Base-by-base conservation (phyloP, 2,329 filamentous ascomycete genomes). In the Coniochaeta prunicola region DNA sequence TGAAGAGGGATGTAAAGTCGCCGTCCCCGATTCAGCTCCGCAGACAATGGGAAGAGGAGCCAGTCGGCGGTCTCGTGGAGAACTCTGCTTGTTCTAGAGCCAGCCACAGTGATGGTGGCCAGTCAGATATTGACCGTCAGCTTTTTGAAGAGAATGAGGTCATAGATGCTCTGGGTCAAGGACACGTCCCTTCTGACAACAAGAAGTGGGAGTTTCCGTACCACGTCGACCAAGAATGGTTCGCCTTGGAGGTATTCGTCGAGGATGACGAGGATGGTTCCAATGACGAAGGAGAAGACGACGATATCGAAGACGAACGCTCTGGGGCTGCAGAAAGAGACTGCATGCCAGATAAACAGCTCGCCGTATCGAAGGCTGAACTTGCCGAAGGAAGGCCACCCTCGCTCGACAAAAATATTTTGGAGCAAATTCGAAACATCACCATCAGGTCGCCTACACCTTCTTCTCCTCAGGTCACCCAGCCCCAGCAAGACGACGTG, bases 171-270 rank as follows among this genome's bases (percentile, higher is more conserved):
- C 59, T 50, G 34, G 56, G 30, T 42, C 50, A 56, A 15, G 3
- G 59, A 53, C 9, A 34, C 9, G 56, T 64, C 8, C 59, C 58
- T 48, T 67, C 60, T 64, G 70, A 42, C 64, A 60, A 56, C 19
- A 58, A 12, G 21, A 62, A 75, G 8, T 88, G 85, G 81, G 76
- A 77, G 12, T 76, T 96, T 2, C 91, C 91, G 0, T 78, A 80
- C 1, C 88, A 92, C 60, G 77, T 96, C 0, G 92, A 96, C 64
- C 86, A 89, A 0, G 92, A 96, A 71, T 97, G 92, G 92, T 83
- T 96, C 63, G 92, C 92, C 0, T 84, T 97, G 17, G 91, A 96
- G 69, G 90, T 96, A 1, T 94, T 88, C 68, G 33, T 79, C 1
- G 65, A 64, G 3, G 66, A 68, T 7, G 63, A 65, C 12, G 76